Conservation (phyloP, 495 filamentous ascomycete genomes). For the Collariella sp. region DNA sequence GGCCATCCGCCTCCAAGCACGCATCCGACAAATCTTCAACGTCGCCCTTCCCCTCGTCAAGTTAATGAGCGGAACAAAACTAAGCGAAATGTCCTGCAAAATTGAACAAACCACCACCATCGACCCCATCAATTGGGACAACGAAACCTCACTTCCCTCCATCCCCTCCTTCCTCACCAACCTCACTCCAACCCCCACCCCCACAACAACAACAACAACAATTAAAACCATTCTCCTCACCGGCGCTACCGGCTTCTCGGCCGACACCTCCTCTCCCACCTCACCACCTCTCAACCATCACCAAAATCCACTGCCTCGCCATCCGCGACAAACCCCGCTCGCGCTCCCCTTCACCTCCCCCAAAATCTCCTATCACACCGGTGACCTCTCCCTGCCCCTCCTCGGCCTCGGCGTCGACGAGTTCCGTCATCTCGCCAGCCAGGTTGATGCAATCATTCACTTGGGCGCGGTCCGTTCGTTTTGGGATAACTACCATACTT, state of each 20-base stretch:
- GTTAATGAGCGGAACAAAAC: slow-evolving; percentile 13
- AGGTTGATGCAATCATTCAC: slow-evolving; percentile 39
- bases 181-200: not conserved
- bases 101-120: not conserved
- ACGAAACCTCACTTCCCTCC: not conserved
- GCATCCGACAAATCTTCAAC: not conserved
- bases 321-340: slow-evolving; percentile 12
- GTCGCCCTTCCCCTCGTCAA: not conserved
- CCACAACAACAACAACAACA: not conserved
- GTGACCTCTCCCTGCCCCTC: slow-evolving; percentile 20
- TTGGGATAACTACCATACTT: slow-evolving; percentile 36
- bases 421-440: slow-evolving; percentile 15
- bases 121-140: not conserved
- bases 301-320: slow-evolving; percentile 17
- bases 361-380: slow-evolving; percentile 30
- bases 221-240: slow-evolving; percentile 18
- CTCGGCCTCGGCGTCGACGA: slow-evolving; percentile 28
- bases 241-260: slow-evolving; percentile 31
- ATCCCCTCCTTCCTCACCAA: not conserved
- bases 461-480: slow-evolving; percentile 44
- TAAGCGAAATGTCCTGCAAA: slow-evolving; percentile 13
- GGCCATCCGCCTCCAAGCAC: slow-evolving; percentile 14
- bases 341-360: slow-evolving; percentile 7
- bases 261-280: slow-evolving; percentile 5
- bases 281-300: not conserved